Conservation (phyloP, 1,139 yeast genomes). For the Pichia sp. region DNA sequence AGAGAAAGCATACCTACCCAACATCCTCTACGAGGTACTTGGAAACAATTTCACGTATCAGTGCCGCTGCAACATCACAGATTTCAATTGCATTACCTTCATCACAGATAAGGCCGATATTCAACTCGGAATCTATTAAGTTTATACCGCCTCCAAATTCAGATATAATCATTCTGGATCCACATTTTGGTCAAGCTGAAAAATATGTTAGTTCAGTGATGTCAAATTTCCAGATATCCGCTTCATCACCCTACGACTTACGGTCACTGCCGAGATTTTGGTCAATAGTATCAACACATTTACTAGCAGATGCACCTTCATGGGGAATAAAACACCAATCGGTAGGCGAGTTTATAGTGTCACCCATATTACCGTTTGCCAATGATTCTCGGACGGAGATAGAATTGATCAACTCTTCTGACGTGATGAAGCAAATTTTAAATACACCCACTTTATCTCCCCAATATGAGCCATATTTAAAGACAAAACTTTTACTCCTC, state of each 20-base stretch:
- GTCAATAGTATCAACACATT: conserved; percentile 47
- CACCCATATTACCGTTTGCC: conserved; percentile 14
- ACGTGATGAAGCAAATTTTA: conserved; percentile 32
- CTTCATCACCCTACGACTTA: neutral
- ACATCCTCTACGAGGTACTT: conserved; percentile 7
- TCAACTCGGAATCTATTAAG: neutral
- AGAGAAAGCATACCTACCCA: conserved; percentile 4
- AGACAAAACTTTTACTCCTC: conserved; percentile 4
- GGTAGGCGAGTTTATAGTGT: conserved; percentile 33
- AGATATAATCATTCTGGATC: conserved; percentile 44
- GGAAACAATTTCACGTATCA: neutral
- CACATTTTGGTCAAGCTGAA: conserved; percentile 46
- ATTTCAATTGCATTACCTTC: conserved; percentile 12
- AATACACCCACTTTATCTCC: conserved; percentile 24
- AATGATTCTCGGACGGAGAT: conserved; percentile 36
- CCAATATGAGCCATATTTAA: conserved; percentile 8
- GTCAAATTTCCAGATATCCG: neutral
- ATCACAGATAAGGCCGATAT: conserved; percentile 11
- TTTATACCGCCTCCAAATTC: conserved; percentile 29
- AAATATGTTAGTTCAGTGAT: conserved; percentile 20
- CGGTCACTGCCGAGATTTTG: conserved; percentile 38
- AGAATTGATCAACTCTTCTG: conserved; percentile 17
- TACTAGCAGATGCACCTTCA: conserved; percentile 35
- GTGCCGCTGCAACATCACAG: neutral
- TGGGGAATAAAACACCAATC: conserved; percentile 43